These are phyloP conservation scores for Conticribra guillardii DNA, from an alignment of 108 stramenopile species.

Conservation along the genomic window DNA sequence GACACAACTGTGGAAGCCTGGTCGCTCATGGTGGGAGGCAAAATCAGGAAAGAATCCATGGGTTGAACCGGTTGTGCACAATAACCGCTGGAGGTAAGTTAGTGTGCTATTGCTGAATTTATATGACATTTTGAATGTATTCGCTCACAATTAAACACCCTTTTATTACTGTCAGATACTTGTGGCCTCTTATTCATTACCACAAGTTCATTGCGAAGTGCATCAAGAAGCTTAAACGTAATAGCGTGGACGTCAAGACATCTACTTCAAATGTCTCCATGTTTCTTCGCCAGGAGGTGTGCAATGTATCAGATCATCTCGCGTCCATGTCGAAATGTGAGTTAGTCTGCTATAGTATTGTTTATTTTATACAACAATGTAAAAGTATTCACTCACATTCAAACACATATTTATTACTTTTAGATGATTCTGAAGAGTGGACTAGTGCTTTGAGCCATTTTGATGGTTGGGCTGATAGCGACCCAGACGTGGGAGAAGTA, in stretches of 20 bases:
- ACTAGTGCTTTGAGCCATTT: conserved; percentile 74
- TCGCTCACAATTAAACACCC: neutral
- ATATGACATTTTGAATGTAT: neutral
- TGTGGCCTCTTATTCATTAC: conserved; percentile 92
- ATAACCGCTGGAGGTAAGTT: conserved; percentile 90
- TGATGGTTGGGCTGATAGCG: conserved; percentile 72
- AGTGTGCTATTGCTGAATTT: neutral
- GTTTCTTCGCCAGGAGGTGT: conserved; percentile 88
- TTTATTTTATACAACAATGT: too few species aligned
- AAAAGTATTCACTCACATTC: too few species aligned
- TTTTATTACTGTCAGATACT: conserved; percentile 57
- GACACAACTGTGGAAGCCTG: conserved; percentile 91
- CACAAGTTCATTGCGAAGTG: conserved; percentile 91
- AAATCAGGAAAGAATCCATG: conserved; percentile 88
- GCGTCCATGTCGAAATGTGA: conserved; percentile 81
- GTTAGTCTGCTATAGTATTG: too few species aligned
- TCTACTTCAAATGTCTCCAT: conserved; percentile 76
- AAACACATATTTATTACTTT: too few species aligned
- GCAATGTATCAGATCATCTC: conserved; percentile 87
- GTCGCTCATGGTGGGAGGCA: conserved; percentile 91
- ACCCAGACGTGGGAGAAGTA: conserved; percentile 39
- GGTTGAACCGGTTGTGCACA: conserved; percentile 89
- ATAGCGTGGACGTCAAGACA: conserved; percentile 83
- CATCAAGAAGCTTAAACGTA: conserved; percentile 90
- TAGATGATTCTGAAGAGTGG: conserved; percentile 87